Conservation (phyloP, 495 filamentous ascomycete genomes). For the Friedmanniomyces endolithicus region DNA sequence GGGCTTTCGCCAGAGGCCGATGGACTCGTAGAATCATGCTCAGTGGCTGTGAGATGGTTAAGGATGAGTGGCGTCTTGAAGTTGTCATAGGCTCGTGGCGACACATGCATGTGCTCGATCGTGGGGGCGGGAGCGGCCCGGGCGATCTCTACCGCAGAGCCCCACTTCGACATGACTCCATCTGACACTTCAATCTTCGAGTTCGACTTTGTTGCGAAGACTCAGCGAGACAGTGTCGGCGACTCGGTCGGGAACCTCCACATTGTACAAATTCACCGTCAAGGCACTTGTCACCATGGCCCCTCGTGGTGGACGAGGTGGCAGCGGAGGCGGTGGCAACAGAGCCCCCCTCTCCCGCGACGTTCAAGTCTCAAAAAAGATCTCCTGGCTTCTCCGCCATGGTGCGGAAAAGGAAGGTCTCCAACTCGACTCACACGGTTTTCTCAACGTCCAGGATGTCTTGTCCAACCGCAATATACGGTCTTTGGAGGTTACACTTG, state of each 20-base stretch:
- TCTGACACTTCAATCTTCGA: too few relatives aligned
- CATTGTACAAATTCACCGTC: neutral
- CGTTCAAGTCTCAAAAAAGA: constrained; percentile 62
- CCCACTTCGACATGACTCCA: too few relatives aligned
- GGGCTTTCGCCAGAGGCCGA: neutral
- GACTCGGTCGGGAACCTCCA: neutral
- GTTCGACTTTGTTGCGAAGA: too few relatives aligned
- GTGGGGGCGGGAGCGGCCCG: neutral
- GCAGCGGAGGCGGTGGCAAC: constrained; percentile 13
- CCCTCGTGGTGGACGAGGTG: neutral
- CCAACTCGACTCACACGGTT: constrained; percentile 64
- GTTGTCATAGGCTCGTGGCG: neutral
- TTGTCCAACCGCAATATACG: constrained; percentile 58
- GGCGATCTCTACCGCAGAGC: too few relatives aligned
- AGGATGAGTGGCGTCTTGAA: neutral
- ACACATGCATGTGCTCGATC: neutral
- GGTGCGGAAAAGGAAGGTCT: constrained; percentile 69
- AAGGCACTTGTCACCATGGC: neutral
- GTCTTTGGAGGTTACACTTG: constrained; percentile 55
- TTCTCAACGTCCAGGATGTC: constrained; percentile 61
- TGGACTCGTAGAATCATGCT: neutral
- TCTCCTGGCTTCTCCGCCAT: constrained; percentile 71
- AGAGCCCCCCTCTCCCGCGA: constrained; percentile 40
- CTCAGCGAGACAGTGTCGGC: too few relatives aligned
- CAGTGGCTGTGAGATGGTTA: neutral